Evolutionary conservation across 208 protist species (phyloP).

Genomic region (Wallacemonas sp.): DNA sequence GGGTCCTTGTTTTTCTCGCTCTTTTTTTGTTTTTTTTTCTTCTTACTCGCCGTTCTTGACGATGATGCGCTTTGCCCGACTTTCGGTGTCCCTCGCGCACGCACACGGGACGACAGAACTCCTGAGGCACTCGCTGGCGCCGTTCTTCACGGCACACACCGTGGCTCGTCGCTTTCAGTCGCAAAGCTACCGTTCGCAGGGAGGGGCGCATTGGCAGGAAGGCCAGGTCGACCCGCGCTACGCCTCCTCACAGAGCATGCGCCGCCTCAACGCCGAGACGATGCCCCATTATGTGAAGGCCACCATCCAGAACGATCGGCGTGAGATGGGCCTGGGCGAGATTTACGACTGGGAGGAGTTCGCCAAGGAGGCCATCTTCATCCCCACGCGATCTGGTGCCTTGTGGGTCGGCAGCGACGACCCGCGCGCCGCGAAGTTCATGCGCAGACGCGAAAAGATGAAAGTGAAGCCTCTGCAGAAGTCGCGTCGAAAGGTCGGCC

Average conservation of each 20-base stretch:
- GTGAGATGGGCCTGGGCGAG: slow-evolving; percentile 85
- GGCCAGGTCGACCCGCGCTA: slow-evolving; percentile 77
- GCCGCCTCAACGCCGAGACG: slow-evolving; percentile 79
- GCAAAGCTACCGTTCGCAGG: slow-evolving; percentile 55
- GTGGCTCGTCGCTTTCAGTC: slow-evolving; percentile 49
- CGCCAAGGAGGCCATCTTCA: slow-evolving; percentile 86
- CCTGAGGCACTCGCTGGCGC: too few species aligned
- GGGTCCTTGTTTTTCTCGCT: too few species aligned
- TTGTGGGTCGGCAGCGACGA: slow-evolving; percentile 90
- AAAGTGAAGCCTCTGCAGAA: slow-evolving; percentile 80
- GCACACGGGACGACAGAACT: too few species aligned
- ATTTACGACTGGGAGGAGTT: slow-evolving; percentile 90
- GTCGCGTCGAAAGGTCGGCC: slow-evolving; percentile 65
- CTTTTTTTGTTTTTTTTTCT: too few species aligned
- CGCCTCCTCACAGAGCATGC: slow-evolving; percentile 68
- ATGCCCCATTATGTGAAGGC: slow-evolving; percentile 90
- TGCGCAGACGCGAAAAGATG: slow-evolving; percentile 83
- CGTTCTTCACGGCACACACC: neutral
- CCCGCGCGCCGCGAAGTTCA: slow-evolving; percentile 72
- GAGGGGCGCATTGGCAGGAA: slow-evolving; percentile 57
- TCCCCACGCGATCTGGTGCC: slow-evolving; percentile 79
- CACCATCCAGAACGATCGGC: slow-evolving; percentile 87
- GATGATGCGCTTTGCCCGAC: too few species aligned
- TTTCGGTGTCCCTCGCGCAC: too few species aligned
- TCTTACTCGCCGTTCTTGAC: too few species aligned